Base-by-base conservation (phyloP, 2,329 filamentous ascomycete genomes). In the Alternaria metachromatica region DNA sequence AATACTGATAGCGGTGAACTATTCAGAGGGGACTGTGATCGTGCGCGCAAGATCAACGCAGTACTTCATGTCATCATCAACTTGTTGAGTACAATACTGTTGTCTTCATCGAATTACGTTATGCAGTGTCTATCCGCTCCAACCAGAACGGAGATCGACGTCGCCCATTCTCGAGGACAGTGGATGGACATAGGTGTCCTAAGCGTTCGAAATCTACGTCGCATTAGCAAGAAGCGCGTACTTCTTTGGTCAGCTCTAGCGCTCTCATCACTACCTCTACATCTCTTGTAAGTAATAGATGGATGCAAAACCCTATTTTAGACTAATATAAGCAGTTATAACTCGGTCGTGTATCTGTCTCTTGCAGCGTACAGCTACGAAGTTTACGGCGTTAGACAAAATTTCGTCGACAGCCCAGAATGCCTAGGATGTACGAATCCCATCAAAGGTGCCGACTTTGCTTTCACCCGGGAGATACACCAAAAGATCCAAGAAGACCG, bases 51-150 rank as follows among this genome's bases (percentile, higher is more conserved):
- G 11, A 10, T 62, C 12, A 68, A 64, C 48, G 45, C 50, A 13
- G 55, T 20, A 11, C 28, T 83, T 1, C 85, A 87, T 72, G 68
- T 86, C 20, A 60, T 63, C 6, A 63, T 87, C 66, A 87, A 87
- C 72, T 63, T 78, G 1, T 71, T 85, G 25, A 80, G 80, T 30
- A 64, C 68, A 25, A 28, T 63, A 6, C 30, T 69, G 2, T 48
- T 71, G n/a, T 58, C n/a, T 13, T 61, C 66, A 13, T 63, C 58
- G 50, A 70, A 62, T 43, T 68, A 66, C 55, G 59, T 33, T 30
- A 68, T 70, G 67, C 66, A 70, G 54, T 64, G 66, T 46, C 28
- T 70, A 20, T 64, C 55, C 11, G 55, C 67, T 20, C 67, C 67
- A 7, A 64, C 67, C 15, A 46, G 67, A 28, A 33, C 25, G 11